phyloP scores from a whole-genome alignment of 257 asterid species.

The Scutellaria barbata region DNA sequence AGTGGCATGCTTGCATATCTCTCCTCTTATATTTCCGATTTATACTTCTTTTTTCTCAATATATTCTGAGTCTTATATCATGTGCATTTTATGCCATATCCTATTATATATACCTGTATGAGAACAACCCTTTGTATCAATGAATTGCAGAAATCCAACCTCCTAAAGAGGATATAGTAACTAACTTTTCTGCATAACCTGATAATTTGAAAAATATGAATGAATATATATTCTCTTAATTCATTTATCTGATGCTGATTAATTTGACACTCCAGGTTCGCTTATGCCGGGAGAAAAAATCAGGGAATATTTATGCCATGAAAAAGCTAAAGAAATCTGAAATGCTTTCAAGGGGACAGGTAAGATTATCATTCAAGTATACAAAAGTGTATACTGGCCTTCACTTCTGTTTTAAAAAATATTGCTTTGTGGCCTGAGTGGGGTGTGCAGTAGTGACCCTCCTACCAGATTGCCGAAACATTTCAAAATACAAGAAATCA shows the following conservation, averaged over 20 bases:
- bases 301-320: constrained; percentile 98
- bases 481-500: background rate
- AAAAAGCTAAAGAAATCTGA: constrained; percentile 97
- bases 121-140: background rate
- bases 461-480: background rate
- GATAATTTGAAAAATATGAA: background rate
- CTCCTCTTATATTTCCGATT: constrained; percentile 11
- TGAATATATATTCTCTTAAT: background rate
- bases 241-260: constrained; percentile 28
- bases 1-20: constrained; percentile 36
- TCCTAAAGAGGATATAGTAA: background rate
- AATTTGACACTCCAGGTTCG: constrained; percentile 66
- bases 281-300: constrained; percentile 87
- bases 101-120: background rate
- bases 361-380: constrained; percentile 39
- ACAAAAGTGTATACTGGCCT: background rate
- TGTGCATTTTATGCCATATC: constrained; percentile 15
- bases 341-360: constrained; percentile 99
- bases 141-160: background rate
- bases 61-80: background rate
- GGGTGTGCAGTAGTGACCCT: background rate
- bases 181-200: background rate
- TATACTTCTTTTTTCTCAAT: background rate
- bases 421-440: constrained; percentile 10
- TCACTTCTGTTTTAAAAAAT: background rate